Conservation (phyloP, 805 yeast genomes). For the Naumovozyma dairenensis region DNA sequence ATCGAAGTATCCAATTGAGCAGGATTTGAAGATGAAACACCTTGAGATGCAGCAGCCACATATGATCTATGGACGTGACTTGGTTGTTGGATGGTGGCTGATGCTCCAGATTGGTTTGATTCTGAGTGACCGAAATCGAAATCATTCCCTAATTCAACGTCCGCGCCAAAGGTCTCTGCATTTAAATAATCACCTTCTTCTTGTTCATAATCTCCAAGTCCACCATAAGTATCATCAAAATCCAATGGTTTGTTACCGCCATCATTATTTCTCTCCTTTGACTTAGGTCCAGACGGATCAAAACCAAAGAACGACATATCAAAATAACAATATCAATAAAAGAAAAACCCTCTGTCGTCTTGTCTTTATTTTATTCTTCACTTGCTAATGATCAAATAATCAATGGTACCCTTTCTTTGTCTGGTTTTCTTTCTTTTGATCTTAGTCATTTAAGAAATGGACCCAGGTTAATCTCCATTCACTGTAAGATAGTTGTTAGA, state of each 20-base stretch:
- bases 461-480: no score
- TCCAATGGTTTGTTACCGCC: conserved; percentile 39
- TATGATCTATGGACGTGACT: conserved; percentile 15
- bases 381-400: no score
- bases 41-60: conserved; percentile 23
- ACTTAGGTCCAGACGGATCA: conserved; percentile 15
- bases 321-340: no score
- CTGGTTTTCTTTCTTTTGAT: no score
- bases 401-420: no score
- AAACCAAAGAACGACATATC: conserved; percentile 31
- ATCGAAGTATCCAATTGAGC: conserved; percentile 13
- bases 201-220: conserved; percentile 60
- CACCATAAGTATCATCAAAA: conserved; percentile 78
- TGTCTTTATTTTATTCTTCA: background rate
- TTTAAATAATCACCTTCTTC: conserved; percentile 56
- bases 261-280: background rate
- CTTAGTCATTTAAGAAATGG: no score
- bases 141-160: conserved; percentile 26
- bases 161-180: conserved; percentile 26
- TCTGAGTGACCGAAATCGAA: conserved; percentile 30
- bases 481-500: no score
- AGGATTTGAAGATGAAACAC: conserved; percentile 4
- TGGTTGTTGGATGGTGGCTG: background rate
- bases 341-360: background rate
- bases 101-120: conserved; percentile 3